phyloP scores from a whole-genome alignment of 352 stramenopile species.

The Pythium chondricola region DNA sequence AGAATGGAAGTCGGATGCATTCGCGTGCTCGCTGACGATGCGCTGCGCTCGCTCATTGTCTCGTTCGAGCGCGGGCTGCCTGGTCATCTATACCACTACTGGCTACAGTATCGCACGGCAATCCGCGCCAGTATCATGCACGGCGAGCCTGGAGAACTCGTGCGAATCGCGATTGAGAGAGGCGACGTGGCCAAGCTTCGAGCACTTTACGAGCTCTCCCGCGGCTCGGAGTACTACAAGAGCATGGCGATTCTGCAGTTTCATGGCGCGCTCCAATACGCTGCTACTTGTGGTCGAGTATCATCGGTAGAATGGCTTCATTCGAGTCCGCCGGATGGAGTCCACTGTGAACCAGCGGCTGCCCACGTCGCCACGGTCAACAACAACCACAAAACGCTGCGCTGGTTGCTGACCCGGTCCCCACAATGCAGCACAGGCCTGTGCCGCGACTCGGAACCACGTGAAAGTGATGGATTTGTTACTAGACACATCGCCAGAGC shows the following conservation, averaged over 20 bases:
- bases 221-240: conserved; percentile 10
- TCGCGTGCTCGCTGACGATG: background rate
- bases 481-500: conserved; percentile 1
- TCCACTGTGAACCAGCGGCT: background rate
- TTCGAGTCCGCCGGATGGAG: background rate
- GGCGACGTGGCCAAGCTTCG: conserved; percentile 8
- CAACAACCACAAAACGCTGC: conserved; percentile 1
- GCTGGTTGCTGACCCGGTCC: conserved; percentile 13
- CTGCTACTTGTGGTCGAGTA: background rate
- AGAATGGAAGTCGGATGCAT: background rate
- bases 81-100: background rate
- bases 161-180: conserved; percentile 2
- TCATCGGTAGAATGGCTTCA: conserved; percentile 9
- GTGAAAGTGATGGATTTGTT: conserved; percentile 1
- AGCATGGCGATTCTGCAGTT: conserved; percentile 5
- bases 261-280: background rate
- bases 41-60: background rate
- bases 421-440: background rate
- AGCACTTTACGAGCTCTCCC: conserved; percentile 2
- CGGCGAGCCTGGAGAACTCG: conserved; percentile 5
- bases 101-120: background rate
- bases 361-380: background rate
- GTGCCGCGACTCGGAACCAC: background rate
- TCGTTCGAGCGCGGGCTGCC: background rate
- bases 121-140: background rate